Conservation (phyloP, 139 green algal genomes). For the Astrephomene gubernaculifera region DNA sequence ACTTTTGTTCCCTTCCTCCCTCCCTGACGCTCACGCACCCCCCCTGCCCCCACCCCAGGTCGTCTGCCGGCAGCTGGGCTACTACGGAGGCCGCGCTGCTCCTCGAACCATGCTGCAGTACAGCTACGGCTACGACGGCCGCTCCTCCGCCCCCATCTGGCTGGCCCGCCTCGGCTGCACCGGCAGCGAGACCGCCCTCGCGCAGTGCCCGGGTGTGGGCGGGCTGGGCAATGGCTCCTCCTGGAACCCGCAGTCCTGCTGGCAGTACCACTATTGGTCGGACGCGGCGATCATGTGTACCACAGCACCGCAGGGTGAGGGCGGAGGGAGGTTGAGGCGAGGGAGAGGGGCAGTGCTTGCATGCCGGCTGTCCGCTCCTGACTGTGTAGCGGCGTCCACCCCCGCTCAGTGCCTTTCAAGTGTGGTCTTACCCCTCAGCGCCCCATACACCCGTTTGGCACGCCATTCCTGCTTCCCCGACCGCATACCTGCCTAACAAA, state of each 20-base stretch:
- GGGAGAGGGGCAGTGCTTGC: too few species aligned
- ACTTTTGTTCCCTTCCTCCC: too few species aligned
- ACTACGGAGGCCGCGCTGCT: neutral
- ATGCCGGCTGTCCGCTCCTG: too few species aligned
- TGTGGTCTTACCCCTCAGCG: too few species aligned
- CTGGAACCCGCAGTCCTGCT: too few species aligned
- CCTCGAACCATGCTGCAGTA: neutral
- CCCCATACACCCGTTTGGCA: too few species aligned
- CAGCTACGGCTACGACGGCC: neutral
- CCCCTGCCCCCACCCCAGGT: neutral
- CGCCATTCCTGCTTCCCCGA: too few species aligned
- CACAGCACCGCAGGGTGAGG: neutral
- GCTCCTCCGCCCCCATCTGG: neutral
- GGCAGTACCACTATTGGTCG: neutral
- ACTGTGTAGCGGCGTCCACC: too few species aligned
- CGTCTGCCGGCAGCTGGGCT: conserved; percentile 5
- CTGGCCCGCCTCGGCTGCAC: neutral
- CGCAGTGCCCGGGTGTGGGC: neutral
- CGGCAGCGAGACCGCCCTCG: neutral
- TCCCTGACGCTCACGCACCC: too few species aligned
- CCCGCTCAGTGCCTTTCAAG: too few species aligned
- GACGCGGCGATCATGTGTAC: neutral
- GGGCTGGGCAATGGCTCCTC: neutral
- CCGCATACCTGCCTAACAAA: too few species aligned
- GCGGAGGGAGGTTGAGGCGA: too few species aligned